These are phyloP conservation scores for Boletus eberwhitei DNA, from an alignment of 768 basidiomycete species.

Conservation along the genomic window DNA sequence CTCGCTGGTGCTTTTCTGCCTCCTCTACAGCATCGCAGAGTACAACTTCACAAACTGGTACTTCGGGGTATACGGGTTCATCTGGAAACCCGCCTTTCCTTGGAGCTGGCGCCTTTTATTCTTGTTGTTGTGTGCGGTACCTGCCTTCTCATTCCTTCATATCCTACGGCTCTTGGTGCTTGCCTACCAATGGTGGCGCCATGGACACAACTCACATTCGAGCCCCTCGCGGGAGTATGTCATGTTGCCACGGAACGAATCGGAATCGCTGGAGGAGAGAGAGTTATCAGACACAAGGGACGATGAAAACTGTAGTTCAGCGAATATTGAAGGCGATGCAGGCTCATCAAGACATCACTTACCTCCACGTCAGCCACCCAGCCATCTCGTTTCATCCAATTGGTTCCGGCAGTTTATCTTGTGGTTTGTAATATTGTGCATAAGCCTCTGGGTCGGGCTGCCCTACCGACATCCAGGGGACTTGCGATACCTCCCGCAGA, in stretches of 20 bases:
- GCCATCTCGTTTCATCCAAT: not conserved
- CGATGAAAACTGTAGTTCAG: not conserved
- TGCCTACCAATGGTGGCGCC: not conserved
- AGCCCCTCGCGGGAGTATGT: constrained; percentile 4
- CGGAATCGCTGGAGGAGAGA: constrained; percentile 2
- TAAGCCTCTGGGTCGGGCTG: constrained; percentile 1
- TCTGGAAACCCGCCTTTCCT: constrained; percentile 22
- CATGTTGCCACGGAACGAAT: constrained; percentile 10
- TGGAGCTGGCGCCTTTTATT: constrained; percentile 17
- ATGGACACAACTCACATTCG: not conserved
- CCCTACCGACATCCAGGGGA: constrained; percentile 7
- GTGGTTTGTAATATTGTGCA: constrained; percentile 4
- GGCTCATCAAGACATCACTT: not conserved
- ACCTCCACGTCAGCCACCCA: not conserved
- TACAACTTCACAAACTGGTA: constrained; percentile 6
- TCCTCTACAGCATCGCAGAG: constrained; percentile 12
- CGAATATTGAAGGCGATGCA: not conserved
- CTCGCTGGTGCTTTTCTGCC: not conserved
- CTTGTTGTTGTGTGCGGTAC: constrained; percentile 12
- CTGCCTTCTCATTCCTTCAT: constrained; percentile 11
- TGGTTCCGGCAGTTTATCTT: not conserved
- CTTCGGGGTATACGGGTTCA: not conserved
- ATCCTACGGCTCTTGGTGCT: not conserved
- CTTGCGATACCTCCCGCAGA: constrained; percentile 11
- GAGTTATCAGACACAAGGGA: not conserved